Evolutionary conservation across 2,329 filamentous ascomycete species (phyloP).

Genomic region (Clarireedia hainanense): DNA sequence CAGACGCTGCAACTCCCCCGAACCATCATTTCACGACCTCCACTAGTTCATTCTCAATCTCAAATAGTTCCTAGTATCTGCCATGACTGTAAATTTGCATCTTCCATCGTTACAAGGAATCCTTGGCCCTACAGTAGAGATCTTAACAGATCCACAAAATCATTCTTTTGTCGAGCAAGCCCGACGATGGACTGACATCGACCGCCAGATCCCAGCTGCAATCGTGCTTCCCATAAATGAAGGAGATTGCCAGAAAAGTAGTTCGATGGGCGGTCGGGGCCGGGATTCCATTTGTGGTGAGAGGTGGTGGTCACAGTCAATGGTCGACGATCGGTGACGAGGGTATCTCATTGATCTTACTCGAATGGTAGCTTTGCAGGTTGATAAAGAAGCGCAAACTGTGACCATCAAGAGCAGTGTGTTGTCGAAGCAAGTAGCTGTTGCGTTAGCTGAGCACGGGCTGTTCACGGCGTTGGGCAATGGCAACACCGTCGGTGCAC

Average conservation of each 20-base stretch:
- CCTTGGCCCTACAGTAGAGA: neutral
- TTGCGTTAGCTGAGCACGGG: neutral
- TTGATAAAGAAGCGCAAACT: slow-evolving; percentile 13
- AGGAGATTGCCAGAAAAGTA: slow-evolving; percentile 12
- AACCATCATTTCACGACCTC: too few relatives aligned
- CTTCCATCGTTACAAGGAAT: neutral
- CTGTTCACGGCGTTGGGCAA: slow-evolving; percentile 22
- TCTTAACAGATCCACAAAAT: neutral
- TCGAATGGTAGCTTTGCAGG: slow-evolving; percentile 13
- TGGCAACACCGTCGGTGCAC: slow-evolving; percentile 27
- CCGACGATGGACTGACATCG: slow-evolving; percentile 14
- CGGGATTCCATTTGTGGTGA: slow-evolving; percentile 19
- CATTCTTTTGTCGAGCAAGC: slow-evolving; percentile 3
- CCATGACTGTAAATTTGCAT: neutral
- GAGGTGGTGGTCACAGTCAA: slow-evolving; percentile 23
- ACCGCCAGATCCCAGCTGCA: slow-evolving; percentile 9
- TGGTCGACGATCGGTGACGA: slow-evolving; percentile 23
- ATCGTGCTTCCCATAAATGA: slow-evolving; percentile 14
- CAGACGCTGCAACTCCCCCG: too few relatives aligned
- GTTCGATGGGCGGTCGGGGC: slow-evolving; percentile 2
- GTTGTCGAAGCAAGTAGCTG: neutral
- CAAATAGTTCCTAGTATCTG: too few relatives aligned
- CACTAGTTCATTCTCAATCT: too few relatives aligned
- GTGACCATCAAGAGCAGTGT: slow-evolving; percentile 9
- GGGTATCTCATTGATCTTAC: slow-evolving; percentile 25